These are phyloP conservation scores for Fusarium fujikuroi DNA, from an alignment of 2,329 filamentous ascomycete genomes.

Conservation along the genomic window DNA sequence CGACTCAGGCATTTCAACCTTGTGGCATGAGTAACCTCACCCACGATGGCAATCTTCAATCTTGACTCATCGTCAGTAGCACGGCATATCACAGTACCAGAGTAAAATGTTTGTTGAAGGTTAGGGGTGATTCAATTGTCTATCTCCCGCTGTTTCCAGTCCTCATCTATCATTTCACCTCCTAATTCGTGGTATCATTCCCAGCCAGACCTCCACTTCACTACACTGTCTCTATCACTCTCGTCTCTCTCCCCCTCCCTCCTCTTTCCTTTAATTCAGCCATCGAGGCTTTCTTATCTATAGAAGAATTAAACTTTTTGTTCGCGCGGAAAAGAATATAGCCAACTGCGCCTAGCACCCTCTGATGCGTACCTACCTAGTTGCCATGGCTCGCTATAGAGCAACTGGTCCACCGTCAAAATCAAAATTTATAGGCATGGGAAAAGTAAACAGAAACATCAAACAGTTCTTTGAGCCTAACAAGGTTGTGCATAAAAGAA, in stretches of 20 bases:
- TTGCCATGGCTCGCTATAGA: conserved; percentile 7
- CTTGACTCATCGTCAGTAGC: neutral
- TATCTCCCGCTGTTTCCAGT: conserved; percentile 12
- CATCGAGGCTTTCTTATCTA: conserved; percentile 37
- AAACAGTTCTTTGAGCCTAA: conserved; percentile 8
- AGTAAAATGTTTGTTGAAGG: neutral
- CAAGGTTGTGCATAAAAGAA: neutral
- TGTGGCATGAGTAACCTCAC: neutral
- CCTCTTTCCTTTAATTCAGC: conserved; percentile 21
- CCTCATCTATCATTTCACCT: conserved; percentile 32
- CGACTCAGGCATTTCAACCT: neutral
- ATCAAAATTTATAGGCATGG: conserved; percentile 13
- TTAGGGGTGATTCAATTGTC: conserved; percentile 19
- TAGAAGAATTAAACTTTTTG: conserved; percentile 7
- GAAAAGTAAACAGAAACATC: conserved; percentile 10
- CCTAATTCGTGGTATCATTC: conserved; percentile 46
- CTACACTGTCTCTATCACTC: neutral
- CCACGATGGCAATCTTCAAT: neutral
- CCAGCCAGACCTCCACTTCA: conserved; percentile 27
- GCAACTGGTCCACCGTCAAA: conserved; percentile 22
- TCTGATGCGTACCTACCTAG: conserved; percentile 7
- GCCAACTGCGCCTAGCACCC: conserved; percentile 9
- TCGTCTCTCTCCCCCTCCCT: neutral
- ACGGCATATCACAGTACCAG: neutral
- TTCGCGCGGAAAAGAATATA: conserved; percentile 1